phyloP scores from a whole-genome alignment of 208 protist species.

The Angomonas ambiguus region DNA sequence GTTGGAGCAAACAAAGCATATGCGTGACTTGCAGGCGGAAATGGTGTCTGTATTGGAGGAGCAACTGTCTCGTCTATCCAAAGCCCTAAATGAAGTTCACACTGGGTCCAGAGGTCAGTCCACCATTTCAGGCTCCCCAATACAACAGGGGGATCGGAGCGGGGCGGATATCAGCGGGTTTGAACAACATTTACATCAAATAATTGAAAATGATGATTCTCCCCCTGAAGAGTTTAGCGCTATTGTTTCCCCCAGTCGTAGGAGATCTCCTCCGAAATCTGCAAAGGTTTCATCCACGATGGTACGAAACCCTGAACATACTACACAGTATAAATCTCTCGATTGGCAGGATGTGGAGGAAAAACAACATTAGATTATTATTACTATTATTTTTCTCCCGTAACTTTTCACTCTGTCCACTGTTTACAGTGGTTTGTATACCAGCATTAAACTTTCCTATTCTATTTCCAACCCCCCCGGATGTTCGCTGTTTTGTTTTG shows the following conservation, averaged over 20 bases:
- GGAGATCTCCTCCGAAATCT: neutral
- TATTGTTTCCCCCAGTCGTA: neutral
- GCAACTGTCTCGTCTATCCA: slow-evolving; percentile 26
- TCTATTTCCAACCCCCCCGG: too few relatives aligned
- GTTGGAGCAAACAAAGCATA: slow-evolving; percentile 11
- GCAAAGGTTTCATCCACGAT: neutral
- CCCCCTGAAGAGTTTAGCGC: neutral
- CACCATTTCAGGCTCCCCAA: neutral
- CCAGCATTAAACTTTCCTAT: neutral
- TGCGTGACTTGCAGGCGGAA: slow-evolving; percentile 27
- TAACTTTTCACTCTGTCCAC: neutral
- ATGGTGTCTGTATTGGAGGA: slow-evolving; percentile 39
- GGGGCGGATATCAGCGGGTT: slow-evolving; percentile 2
- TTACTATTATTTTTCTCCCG: neutral
- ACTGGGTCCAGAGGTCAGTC: neutral
- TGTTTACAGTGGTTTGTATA: neutral
- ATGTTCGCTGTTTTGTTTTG: neutral
- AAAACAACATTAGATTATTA: neutral
- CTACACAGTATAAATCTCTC: neutral
- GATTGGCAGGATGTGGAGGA: neutral
- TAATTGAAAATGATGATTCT: neutral
- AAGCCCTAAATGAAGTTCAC: neutral
- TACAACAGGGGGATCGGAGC: neutral
- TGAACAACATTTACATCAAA: neutral
- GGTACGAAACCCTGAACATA: neutral